phyloP scores from a whole-genome alignment of 768 basidiomycete species.

The Panaeolus cyanescens region DNA sequence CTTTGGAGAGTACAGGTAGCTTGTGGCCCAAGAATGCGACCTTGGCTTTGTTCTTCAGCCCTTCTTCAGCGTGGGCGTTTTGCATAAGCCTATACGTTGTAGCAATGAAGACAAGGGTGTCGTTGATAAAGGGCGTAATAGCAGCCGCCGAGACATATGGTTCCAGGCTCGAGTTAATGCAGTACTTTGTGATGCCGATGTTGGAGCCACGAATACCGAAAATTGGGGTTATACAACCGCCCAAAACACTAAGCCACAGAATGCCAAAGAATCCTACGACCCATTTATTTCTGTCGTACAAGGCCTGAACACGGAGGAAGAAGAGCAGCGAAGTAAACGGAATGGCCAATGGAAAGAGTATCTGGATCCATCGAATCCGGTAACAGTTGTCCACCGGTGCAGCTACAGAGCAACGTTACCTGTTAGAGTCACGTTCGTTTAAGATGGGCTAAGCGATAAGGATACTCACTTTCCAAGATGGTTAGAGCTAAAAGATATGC shows the following conservation, averaged over 20 bases:
- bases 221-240: conserved; percentile 15
- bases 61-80: conserved; percentile 8
- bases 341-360: conserved; percentile 3
- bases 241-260: conserved; percentile 28
- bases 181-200: conserved; percentile 18
- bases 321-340: conserved; percentile 25
- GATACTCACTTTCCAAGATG: background rate
- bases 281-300: conserved; percentile 18
- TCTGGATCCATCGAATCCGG: conserved; percentile 1
- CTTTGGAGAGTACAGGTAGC: conserved; percentile 25
- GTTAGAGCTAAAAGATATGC: background rate
- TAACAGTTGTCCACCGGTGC: conserved; percentile 2
- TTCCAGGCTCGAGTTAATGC: conserved; percentile 14
- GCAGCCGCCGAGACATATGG: conserved; percentile 12
- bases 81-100: conserved; percentile 28
- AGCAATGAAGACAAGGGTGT: conserved; percentile 30
- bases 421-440: background rate
- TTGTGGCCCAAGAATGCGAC: conserved; percentile 21
- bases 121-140: conserved; percentile 21
- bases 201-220: conserved; percentile 9
- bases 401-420: background rate
- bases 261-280: conserved; percentile 24
- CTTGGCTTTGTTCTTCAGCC: conserved; percentile 9
- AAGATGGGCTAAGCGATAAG: background rate
- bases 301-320: conserved; percentile 24